These are phyloP conservation scores for Penicillium paxilli DNA, from an alignment of 495 filamentous ascomycete genomes.

Conservation along the genomic window DNA sequence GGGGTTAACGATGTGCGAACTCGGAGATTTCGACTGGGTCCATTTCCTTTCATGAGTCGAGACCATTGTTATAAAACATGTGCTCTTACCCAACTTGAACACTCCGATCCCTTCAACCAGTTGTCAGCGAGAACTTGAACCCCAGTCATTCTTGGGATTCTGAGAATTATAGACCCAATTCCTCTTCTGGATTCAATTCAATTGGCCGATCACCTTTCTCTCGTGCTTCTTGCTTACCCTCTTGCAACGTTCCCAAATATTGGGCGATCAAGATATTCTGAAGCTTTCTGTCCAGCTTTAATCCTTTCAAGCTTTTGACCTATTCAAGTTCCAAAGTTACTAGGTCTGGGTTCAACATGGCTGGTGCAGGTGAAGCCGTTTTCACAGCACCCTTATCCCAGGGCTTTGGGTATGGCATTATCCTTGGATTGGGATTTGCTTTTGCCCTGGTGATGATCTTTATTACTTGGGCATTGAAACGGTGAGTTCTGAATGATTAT, in stretches of 20 bases:
- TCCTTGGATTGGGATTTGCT: slow-evolving; percentile 70
- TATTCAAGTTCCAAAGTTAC: neutral
- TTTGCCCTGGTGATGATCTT: slow-evolving; percentile 83
- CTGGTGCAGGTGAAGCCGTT: slow-evolving; percentile 5
- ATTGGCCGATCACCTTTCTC: too few species aligned
- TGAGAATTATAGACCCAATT: too few species aligned
- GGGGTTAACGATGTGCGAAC: slow-evolving; percentile 22
- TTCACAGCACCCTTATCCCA: slow-evolving; percentile 62
- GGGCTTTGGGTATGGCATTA: slow-evolving; percentile 81
- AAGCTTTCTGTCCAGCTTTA: neutral
- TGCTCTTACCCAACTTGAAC: too few species aligned
- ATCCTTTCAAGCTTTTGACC: neutral
- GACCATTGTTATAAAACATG: neutral
- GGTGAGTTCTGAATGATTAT: slow-evolving; percentile 41
- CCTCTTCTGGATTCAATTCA: too few species aligned
- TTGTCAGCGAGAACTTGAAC: too few species aligned
- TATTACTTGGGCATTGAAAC: slow-evolving; percentile 76
- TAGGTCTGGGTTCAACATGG: neutral
- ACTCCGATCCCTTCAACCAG: too few species aligned
- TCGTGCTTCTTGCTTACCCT: too few species aligned
- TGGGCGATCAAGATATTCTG: too few species aligned
- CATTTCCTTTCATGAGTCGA: neutral
- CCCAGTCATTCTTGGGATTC: too few species aligned
- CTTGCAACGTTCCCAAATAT: too few species aligned
- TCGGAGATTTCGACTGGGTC: slow-evolving; percentile 27